A percentile compares a stretch with the other conserved stretches of the same genome.
Evolutionary conservation across 2,329 filamentous ascomycete species (phyloP).

Genomic region (Microsporum audouinii): DNA sequence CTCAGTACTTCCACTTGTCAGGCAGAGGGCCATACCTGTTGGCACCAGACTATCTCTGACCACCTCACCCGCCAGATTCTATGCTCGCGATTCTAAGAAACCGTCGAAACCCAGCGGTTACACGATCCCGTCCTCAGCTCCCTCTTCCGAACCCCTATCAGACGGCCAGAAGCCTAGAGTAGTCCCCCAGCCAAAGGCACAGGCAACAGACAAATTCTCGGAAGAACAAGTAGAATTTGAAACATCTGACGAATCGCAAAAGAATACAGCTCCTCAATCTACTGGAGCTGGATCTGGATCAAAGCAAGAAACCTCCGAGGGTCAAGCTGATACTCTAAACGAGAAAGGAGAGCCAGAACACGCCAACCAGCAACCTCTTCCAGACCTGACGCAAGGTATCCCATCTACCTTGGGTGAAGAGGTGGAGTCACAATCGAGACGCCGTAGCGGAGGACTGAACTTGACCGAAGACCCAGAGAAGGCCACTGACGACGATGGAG

Average conservation of each 20-base stretch:
- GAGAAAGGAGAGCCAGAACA: not conserved
- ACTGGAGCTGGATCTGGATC: conserved; percentile 18
- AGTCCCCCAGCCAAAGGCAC: conserved; percentile 5
- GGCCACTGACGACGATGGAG: conserved; percentile 38
- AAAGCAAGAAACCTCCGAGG: conserved; percentile 10
- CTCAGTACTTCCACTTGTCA: conserved; percentile 35
- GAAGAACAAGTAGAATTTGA: conserved; percentile 32
- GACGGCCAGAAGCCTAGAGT: conserved; percentile 21
- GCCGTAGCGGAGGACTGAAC: conserved; percentile 34
- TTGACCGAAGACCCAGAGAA: conserved; percentile 41
- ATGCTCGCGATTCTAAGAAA: conserved; percentile 29
- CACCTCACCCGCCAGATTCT: conserved; percentile 28
- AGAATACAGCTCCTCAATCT: conserved; percentile 22
- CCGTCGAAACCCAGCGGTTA: conserved; percentile 21
- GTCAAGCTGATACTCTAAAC: not conserved
- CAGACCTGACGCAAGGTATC: conserved; percentile 87
- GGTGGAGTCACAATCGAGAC: conserved; percentile 37
- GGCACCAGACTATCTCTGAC: conserved; percentile 27
- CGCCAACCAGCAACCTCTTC: conserved; percentile 50
- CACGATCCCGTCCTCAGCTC: conserved; percentile 14
- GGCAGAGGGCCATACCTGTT: conserved; percentile 30
- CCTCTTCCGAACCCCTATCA: conserved; percentile 11
- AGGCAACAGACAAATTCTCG: conserved; percentile 19
- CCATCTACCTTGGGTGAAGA: conserved; percentile 82
- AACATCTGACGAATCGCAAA: conserved; percentile 24